Conservation (phyloP, 768 basidiomycete species). For the Tulasnella sp. region DNA sequence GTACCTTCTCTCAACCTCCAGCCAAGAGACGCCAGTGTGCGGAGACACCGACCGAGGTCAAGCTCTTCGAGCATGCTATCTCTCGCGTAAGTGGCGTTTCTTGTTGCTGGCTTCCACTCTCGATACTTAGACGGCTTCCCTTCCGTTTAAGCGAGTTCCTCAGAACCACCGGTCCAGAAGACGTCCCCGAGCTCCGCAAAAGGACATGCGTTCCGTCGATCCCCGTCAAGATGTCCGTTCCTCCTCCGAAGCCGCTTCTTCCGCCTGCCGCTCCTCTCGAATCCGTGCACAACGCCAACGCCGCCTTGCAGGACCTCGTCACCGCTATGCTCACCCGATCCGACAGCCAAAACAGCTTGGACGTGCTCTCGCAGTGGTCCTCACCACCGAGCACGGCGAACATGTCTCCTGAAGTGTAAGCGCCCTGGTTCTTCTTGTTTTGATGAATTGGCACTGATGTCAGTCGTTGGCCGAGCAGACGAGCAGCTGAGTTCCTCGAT, state of each 20-base stretch:
- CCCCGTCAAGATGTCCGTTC: background rate
- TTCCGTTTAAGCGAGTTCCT: background rate
- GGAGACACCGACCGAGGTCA: background rate
- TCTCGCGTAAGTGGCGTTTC: background rate
- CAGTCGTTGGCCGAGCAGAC: background rate
- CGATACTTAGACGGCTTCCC: background rate
- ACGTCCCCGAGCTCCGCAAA: background rate
- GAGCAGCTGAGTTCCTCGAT: background rate
- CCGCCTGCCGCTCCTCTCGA: background rate
- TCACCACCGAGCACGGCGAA: background rate
- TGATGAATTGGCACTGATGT: background rate
- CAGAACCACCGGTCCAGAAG: background rate
- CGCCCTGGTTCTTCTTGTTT: background rate
- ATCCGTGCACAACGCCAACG: background rate
- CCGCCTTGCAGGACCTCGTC: background rate
- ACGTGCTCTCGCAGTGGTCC: background rate
- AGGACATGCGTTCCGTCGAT: background rate
- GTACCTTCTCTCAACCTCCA: no score
- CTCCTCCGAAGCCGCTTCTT: background rate
- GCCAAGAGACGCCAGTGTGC: background rate
- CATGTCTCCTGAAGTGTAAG: background rate
- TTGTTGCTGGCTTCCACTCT: no score
- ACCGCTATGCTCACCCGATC: background rate
- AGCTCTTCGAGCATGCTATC: background rate
- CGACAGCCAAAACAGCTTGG: background rate